Evolutionary conservation across 2,329 filamentous ascomycete species (phyloP).

Genomic region (Lachnellula hyalina): DNA sequence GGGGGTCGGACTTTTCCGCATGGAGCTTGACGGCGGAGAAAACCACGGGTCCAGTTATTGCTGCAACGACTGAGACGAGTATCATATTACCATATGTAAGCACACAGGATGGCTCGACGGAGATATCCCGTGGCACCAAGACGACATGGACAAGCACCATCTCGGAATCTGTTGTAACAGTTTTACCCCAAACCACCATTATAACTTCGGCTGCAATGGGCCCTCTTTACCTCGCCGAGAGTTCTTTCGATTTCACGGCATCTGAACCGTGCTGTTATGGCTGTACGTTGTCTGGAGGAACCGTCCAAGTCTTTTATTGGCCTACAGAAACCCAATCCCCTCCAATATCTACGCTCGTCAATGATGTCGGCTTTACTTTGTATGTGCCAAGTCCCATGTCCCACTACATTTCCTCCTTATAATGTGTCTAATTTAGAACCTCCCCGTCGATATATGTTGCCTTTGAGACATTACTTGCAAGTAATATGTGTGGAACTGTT

Average conservation of each 20-base stretch:
- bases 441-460: background rate
- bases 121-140: background rate
- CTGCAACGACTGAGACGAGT: background rate
- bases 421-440: background rate
- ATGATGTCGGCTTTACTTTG: background rate
- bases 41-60: background rate
- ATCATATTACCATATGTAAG: background rate
- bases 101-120: background rate
- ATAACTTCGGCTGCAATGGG: background rate
- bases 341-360: background rate
- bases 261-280: background rate
- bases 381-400: background rate
- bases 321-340: background rate
- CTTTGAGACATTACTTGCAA: background rate
- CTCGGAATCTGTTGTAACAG: background rate
- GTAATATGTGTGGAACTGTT: background rate
- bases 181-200: background rate
- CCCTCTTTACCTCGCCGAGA: background rate
- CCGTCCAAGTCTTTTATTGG: background rate
- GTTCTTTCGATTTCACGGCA: background rate
- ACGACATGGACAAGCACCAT: background rate
- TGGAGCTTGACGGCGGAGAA: background rate
- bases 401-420: background rate
- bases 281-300: background rate
- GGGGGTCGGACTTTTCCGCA: background rate